phyloP scores from a whole-genome alignment of 208 protist species.

The Leishmania major region DNA sequence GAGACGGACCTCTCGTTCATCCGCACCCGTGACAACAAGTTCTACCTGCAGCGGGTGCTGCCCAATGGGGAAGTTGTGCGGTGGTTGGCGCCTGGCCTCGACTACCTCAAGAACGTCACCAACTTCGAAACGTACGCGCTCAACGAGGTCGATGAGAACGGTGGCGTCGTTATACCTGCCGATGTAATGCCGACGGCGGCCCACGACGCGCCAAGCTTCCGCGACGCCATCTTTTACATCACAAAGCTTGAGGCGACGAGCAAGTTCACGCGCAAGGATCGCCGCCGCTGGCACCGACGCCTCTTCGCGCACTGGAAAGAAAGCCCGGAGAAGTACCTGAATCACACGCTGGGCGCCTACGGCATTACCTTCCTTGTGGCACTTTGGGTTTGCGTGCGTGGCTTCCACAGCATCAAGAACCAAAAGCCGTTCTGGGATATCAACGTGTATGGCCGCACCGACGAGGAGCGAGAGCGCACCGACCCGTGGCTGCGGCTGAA shows the following conservation, averaged over 20 bases:
- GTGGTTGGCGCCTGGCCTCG: constrained; percentile 78
- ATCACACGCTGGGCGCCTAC: constrained; percentile 69
- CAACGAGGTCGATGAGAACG: constrained; percentile 89
- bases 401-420: constrained; percentile 88
- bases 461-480: constrained; percentile 55
- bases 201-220: constrained; percentile 68
- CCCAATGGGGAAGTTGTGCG: constrained; percentile 79
- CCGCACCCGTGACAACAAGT: constrained; percentile 90
- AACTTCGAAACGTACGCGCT: constrained; percentile 90
- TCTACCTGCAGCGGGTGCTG: constrained; percentile 90
- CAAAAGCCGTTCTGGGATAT: constrained; percentile 89
- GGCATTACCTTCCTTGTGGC: constrained; percentile 55
- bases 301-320: constrained; percentile 87
- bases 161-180: constrained; percentile 77
- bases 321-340: constrained; percentile 79
- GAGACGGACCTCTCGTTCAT: constrained; percentile 84
- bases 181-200: constrained; percentile 79
- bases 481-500: constrained; percentile 79
- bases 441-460: constrained; percentile 77
- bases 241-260: constrained; percentile 54
- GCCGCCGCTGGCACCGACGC: constrained; percentile 75
- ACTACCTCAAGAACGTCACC: constrained; percentile 83
- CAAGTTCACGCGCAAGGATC: constrained; percentile 88
- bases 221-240: constrained; percentile 83
- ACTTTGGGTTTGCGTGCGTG: constrained; percentile 72